Percentiles rank a stretch among this genome's conserved stretches.
Evolutionary conservation across 139 green algal species (phyloP).

Genomic region (Picochlorum sp.): DNA sequence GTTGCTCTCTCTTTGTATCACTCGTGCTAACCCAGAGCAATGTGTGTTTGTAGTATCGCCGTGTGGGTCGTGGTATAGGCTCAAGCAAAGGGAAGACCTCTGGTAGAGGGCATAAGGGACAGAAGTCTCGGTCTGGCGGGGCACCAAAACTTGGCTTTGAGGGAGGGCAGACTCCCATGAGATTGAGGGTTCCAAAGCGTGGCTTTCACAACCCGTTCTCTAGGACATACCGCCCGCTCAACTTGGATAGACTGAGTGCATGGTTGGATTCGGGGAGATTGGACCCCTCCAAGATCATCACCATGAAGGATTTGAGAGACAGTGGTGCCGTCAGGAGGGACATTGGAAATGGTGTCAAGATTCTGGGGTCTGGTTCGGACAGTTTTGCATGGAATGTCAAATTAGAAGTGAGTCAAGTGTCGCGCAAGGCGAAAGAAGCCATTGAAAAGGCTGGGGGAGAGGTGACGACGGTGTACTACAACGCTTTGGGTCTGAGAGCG

Average conservation of each 20-base stretch:
- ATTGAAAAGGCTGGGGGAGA: slow-evolving; percentile 65
- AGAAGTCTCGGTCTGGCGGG: slow-evolving; percentile 54
- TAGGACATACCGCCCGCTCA: slow-evolving; percentile 38
- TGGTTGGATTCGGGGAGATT: slow-evolving; percentile 60
- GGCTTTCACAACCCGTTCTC: slow-evolving; percentile 61
- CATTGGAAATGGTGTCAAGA: slow-evolving; percentile 74
- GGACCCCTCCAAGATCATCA: slow-evolving; percentile 59
- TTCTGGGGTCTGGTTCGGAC: slow-evolving; percentile 50
- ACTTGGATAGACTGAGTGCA: slow-evolving; percentile 50
- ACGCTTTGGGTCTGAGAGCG: slow-evolving; percentile 69
- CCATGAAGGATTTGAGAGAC: slow-evolving; percentile 82
- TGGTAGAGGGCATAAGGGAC: slow-evolving; percentile 66
- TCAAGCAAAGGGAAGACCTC: slow-evolving; percentile 66
- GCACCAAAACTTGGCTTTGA: slow-evolving; percentile 58
- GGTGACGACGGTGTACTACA: slow-evolving; percentile 91
- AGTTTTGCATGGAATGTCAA: slow-evolving; percentile 37
- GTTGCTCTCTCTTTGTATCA: too few relatives aligned
- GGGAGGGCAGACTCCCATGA: slow-evolving; percentile 70
- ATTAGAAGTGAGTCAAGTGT: slow-evolving; percentile 68
- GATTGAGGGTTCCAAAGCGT: slow-evolving; percentile 46
- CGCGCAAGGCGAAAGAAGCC: slow-evolving; percentile 29
- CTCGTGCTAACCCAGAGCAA: background rate
- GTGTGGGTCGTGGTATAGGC: slow-evolving; percentile 59
- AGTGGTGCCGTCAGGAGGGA: slow-evolving; percentile 47
- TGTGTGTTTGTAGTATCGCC: slow-evolving; percentile 6